phyloP scores from a whole-genome alignment of 495 filamentous ascomycete species.

The Terfezia claveryi region DNA sequence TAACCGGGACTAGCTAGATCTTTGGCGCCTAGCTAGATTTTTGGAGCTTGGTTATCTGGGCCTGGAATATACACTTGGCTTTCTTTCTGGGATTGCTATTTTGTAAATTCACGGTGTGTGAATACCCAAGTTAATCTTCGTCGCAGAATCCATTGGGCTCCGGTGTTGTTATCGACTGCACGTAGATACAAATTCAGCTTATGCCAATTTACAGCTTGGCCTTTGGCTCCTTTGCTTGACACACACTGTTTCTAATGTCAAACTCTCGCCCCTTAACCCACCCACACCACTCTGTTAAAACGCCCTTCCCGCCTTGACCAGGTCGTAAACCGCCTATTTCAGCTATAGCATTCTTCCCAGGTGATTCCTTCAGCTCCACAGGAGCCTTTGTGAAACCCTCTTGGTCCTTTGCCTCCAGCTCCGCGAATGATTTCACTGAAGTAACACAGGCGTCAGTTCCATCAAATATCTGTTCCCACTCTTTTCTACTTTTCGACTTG shows the following conservation, averaged over 20 bases:
- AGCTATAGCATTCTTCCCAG: constrained; percentile 32
- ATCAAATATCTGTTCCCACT: constrained; percentile 76
- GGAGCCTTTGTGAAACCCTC: constrained; percentile 43
- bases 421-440: constrained; percentile 52
- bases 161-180: too few relatives aligned
- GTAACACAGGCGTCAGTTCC: constrained; percentile 82
- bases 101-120: too few relatives aligned
- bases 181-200: too few relatives aligned
- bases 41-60: background rate
- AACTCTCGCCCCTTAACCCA: constrained; percentile 54
- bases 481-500: constrained; percentile 44
- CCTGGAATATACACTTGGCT: background rate
- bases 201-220: constrained; percentile 27
- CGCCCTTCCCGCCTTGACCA: constrained; percentile 48
- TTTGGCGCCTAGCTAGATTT: constrained; percentile 13
- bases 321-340: constrained; percentile 37
- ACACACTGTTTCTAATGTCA: constrained; percentile 35
- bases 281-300: constrained; percentile 52
- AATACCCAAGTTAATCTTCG: too few relatives aligned
- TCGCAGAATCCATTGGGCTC: too few relatives aligned
- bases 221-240: constrained; percentile 27
- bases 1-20: constrained; percentile 32
- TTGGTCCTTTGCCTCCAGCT: constrained; percentile 37
- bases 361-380: constrained; percentile 45
- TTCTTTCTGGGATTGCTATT: too few relatives aligned